Evolutionary conservation across 2,329 filamentous ascomycete species (phyloP), one percentile per base, ranked within the genome.

Genomic region (Ceratocystis variospora): DNA sequence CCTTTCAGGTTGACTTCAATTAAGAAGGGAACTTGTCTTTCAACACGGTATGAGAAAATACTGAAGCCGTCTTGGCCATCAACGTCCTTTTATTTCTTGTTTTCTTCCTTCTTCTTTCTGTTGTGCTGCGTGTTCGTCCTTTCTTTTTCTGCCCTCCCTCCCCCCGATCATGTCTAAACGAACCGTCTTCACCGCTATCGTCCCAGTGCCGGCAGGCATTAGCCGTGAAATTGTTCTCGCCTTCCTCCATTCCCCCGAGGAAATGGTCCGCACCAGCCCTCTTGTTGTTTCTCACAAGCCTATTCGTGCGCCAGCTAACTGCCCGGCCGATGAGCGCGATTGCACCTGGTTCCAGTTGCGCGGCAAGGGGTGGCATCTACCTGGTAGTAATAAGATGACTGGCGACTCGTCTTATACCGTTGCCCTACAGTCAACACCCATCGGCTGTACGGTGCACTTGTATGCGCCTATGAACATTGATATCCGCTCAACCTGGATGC

Each of bases 211-310:
- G 7, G 71, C 82, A 1, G 79, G 79, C 70, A 82, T 94, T 70
- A 79, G 84, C 61, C 83, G 89, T 65, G 80, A 87, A 70, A 81
- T 83, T n/a, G 89, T 89, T 53, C 74, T 95, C 69, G 80, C 83
- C 65, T 89, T 89, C 70, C 84, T 96, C 41, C 89, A 90, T 74
- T 81, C 87, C 74, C 90, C 95, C 76, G 74, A 81, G 62, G 86
- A 86, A 71, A 95, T 96, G 87, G 95, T 96, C 72, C 87, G 93
- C 73, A 79, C 96, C 67, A 96, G 95, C 74, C 90, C 90, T 1
- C 80, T 95, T 61, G 87, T 96, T 66, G 84, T 87, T 69, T 85
- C 88, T 68, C 83, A 89, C 67, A 81, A 86, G 70, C 80, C 79
- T 41, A 89, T 89, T 75, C 80, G 82, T 61, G 80, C 89, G 1